Evolutionary conservation across 164 flowering plant genomes (phyloP), one percentile per base, ranked within the genome.

Genomic region (Chimonanthus salicifolius): DNA sequence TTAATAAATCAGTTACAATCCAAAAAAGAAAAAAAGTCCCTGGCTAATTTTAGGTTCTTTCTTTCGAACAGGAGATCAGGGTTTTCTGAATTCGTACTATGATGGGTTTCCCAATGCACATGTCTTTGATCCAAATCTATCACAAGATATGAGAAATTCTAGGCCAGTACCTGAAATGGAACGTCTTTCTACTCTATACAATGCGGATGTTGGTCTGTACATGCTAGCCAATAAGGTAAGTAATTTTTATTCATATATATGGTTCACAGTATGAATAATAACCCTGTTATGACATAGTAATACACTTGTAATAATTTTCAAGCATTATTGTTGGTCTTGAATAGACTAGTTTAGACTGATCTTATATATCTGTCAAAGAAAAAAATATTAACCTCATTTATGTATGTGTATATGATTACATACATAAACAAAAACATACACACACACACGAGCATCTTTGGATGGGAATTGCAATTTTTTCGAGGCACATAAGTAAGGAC

Each of bases 171-270:
- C 95, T 70, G 84, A 85, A 78, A 92, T 95, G 99, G 89, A 95
- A 85, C 87, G 99, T 21, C 97, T 95, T 58, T 95, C 98, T 68
- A 95, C 99, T 64, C 78, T 95, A 21, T 95, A 95, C 76, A 95
- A 95, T 87, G 99, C 99, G 58, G 99, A 94, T 84, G 97, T 94
- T 87, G 99, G 99, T 77, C 91, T 95, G 64, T 95, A 93, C 87
- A 92, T 93, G 98, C 96, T 95, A 47, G 99, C 99, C 67, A 95
- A 93, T 82, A 95, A 95, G 98, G 99, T 93, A 78, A 79, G 99
- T 93, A 78, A 79, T 7, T 33, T 13, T 7, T 70, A 54, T 11
- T 1, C 20, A 3, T 45, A 11, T 58, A 62, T 15, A 7, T 65
- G 68, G 45, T 66, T 43, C 20, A 45, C 43, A 44, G 4, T 11